phyloP scores from a whole-genome alignment of 306 rosid species.

The Lupinus albus region DNA sequence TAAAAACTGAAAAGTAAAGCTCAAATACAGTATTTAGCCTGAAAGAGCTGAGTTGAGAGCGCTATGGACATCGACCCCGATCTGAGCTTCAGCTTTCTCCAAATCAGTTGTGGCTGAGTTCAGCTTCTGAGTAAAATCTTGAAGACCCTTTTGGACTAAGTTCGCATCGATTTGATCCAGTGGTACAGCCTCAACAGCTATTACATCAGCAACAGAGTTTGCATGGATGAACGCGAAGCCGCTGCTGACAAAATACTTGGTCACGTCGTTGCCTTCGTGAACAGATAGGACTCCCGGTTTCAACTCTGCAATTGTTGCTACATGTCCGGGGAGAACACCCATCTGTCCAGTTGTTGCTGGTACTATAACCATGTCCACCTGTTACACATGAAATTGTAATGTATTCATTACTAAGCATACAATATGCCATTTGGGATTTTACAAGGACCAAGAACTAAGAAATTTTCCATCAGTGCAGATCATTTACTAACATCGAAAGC shows the following conservation, averaged over 20 bases:
- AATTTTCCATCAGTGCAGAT: not conserved
- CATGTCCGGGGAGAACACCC: conserved; percentile 99
- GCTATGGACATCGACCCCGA: conserved; percentile 89
- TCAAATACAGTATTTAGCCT: conserved; percentile 53
- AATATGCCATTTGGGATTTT: conserved; percentile 27
- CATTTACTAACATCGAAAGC: not conserved
- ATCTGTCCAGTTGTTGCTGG: conserved; percentile 95
- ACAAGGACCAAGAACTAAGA: not conserved
- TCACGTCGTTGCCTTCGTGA: conserved; percentile 74
- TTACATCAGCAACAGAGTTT: conserved; percentile 78
- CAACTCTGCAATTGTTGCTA: conserved; percentile 94
- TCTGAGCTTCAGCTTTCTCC: conserved; percentile 99
- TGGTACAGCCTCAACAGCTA: conserved; percentile 92
- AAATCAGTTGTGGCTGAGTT: conserved; percentile 84
- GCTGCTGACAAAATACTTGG: conserved; percentile 86
- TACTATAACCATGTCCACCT: conserved; percentile 97
- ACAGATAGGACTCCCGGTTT: conserved; percentile 89
- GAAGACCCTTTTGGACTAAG: conserved; percentile 92
- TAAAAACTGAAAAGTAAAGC: conserved; percentile 27
- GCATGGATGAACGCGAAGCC: conserved; percentile 93
- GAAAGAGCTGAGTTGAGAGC: conserved; percentile 77
- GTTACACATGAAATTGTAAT: conserved; percentile 23
- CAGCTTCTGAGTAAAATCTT: conserved; percentile 92
- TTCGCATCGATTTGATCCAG: conserved; percentile 69
- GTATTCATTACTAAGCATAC: not conserved